Conservation (phyloP, 2,329 filamentous ascomycete species). For the Daldinia sp. region DNA sequence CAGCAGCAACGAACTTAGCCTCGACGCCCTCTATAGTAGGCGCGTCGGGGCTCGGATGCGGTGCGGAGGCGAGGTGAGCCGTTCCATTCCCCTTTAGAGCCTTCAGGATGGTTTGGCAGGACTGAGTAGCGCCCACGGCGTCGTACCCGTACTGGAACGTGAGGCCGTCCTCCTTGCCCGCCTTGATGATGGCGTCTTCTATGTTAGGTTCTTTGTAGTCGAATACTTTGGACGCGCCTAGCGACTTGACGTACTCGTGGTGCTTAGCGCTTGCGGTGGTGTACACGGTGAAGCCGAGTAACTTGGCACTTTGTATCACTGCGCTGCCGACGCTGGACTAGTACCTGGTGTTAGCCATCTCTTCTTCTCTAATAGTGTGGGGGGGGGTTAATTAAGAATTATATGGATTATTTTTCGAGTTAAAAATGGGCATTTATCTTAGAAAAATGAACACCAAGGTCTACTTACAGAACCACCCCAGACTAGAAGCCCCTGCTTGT, state of each 20-base stretch:
- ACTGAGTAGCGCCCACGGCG: constrained; percentile 53
- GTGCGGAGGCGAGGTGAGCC: constrained; percentile 56
- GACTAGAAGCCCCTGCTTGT: constrained; percentile 55
- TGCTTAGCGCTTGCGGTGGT: constrained; percentile 55
- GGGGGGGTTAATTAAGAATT: not conserved
- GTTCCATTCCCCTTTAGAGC: constrained; percentile 46
- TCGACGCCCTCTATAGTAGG: constrained; percentile 52
- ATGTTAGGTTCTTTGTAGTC: constrained; percentile 54
- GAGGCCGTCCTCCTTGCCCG: constrained; percentile 54
- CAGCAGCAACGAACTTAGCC: constrained; percentile 55
- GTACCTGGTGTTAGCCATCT: not conserved
- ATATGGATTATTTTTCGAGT: not conserved
- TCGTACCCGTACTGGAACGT: constrained; percentile 58
- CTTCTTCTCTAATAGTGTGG: too few species aligned
- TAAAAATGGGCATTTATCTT: not conserved
- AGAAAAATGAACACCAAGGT: not conserved
- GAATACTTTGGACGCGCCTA: constrained; percentile 57
- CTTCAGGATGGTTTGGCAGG: constrained; percentile 56
- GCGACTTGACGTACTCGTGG: constrained; percentile 51
- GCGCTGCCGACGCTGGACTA: constrained; percentile 59
- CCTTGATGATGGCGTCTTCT: constrained; percentile 52
- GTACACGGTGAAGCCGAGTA: constrained; percentile 57
- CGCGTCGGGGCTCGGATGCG: constrained; percentile 50
- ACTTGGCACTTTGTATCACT: constrained; percentile 56
- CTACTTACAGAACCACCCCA: constrained; percentile 56